Percentiles rank a stretch among this genome's conserved stretches.
These are phyloP conservation scores for Pseudogymnoascus sp. DNA, from an alignment of 2,329 filamentous ascomycete species.

Conservation along the genomic window DNA sequence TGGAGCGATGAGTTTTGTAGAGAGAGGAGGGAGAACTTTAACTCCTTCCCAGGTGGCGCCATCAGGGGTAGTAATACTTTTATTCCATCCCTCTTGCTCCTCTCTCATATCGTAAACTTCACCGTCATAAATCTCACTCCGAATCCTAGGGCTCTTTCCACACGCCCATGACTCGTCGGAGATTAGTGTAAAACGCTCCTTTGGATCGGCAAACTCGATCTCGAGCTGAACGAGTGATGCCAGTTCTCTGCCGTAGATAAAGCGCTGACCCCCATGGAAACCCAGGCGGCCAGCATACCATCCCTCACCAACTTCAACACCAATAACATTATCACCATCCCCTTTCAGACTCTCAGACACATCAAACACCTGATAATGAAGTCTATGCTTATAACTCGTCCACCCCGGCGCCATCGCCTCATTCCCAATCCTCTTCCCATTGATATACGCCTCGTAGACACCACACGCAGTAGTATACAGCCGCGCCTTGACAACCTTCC, in stretches of 20 bases:
- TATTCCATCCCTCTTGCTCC: constrained; percentile 2
- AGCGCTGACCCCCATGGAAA: constrained; percentile 24
- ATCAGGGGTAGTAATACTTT: background rate
- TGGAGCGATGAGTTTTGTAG: constrained; percentile 31
- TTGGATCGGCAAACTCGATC: constrained; percentile 15
- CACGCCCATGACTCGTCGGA: constrained; percentile 23
- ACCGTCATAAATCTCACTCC: constrained; percentile 41
- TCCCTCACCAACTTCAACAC: constrained; percentile 38
- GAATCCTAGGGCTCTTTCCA: constrained; percentile 1
- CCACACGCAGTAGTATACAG: constrained; percentile 29
- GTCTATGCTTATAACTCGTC: constrained; percentile 21
- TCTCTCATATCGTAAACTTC: constrained; percentile 27
- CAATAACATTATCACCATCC: constrained; percentile 32
- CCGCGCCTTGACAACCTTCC: constrained; percentile 16
- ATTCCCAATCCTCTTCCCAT: constrained; percentile 24
- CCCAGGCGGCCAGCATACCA: constrained; percentile 37
- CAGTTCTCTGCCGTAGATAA: constrained; percentile 32
- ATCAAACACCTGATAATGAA: constrained; percentile 15
- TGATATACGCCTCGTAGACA: constrained; percentile 28
- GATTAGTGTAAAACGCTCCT: constrained; percentile 12
- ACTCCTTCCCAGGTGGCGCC: background rate
- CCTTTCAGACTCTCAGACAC: constrained; percentile 7
- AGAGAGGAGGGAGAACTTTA: constrained; percentile 13
- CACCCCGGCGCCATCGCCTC: constrained; percentile 31
- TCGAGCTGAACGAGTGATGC: constrained; percentile 26